Conservation (phyloP, 345 rosid genomes). For the Carallia pectinifolia region DNA sequence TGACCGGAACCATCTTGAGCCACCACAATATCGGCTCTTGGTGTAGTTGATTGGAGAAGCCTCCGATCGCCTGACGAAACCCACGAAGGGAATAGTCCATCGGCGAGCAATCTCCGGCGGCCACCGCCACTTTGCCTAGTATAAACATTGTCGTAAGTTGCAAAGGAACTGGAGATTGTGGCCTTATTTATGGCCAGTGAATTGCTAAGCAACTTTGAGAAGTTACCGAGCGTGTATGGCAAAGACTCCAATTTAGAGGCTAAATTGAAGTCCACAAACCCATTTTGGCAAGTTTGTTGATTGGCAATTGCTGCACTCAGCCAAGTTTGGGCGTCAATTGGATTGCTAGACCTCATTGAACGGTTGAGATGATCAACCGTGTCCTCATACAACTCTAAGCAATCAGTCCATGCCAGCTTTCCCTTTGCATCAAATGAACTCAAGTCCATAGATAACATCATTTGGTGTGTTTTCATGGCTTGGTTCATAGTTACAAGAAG, state of each 20-base stretch:
- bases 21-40: slow-evolving; percentile 61
- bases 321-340: slow-evolving; percentile 61
- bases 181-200: slow-evolving; percentile 61
- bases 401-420: slow-evolving; percentile 60
- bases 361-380: slow-evolving; percentile 48
- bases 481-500: slow-evolving; percentile 50
- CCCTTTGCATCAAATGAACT: slow-evolving; percentile 40
- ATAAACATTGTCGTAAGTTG: not conserved
- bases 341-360: slow-evolving; percentile 42
- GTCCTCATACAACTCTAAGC: slow-evolving; percentile 63
- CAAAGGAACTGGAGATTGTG: slow-evolving; percentile 18
- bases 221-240: slow-evolving; percentile 41
- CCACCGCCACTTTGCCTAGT: slow-evolving; percentile 21
- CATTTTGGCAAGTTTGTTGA: slow-evolving; percentile 68
- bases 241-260: slow-evolving; percentile 34
- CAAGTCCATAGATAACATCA: slow-evolving; percentile 40
- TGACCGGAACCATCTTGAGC: slow-evolving; percentile 84
- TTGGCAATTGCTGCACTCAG: slow-evolving; percentile 75
- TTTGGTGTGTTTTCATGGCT: slow-evolving; percentile 48
- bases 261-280: slow-evolving; percentile 57
- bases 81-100: slow-evolving; percentile 62
- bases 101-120: slow-evolving; percentile 35
- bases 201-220: slow-evolving; percentile 68
- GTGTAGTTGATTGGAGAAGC: slow-evolving; percentile 45
- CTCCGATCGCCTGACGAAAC: slow-evolving; percentile 50